These are phyloP conservation scores for Scutellaria baicalensis DNA, from an alignment of 257 asterid species.

Conservation along the genomic window DNA sequence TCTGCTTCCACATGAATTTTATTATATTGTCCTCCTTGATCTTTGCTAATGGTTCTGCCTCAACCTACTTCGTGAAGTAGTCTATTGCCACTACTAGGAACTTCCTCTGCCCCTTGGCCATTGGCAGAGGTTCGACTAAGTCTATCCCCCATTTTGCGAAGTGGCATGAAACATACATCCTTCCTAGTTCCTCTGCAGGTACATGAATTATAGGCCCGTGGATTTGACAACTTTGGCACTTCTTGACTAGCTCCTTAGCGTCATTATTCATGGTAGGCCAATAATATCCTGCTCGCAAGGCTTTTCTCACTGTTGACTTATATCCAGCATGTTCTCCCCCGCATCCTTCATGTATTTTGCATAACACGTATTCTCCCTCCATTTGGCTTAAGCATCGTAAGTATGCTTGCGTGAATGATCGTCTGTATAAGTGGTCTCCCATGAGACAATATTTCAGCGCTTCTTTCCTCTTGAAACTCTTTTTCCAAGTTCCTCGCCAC, in stretches of 20 bases:
- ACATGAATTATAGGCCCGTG: background rate
- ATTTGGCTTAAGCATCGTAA: background rate
- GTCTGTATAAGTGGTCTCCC: background rate
- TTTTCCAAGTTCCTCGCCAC: too few relatives aligned
- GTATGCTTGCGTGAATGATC: background rate
- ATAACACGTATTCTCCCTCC: background rate
- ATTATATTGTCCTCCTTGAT: too few relatives aligned
- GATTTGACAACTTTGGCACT: background rate
- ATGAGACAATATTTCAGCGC: too few relatives aligned
- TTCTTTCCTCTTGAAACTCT: too few relatives aligned
- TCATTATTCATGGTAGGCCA: background rate
- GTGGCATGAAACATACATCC: background rate
- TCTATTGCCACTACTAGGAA: background rate
- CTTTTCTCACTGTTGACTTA: background rate
- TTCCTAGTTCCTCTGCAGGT: background rate
- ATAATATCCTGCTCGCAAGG: background rate
- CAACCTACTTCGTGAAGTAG: too few relatives aligned
- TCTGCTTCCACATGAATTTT: too few relatives aligned
- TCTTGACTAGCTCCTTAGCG: background rate
- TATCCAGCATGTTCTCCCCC: background rate
- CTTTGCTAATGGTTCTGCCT: too few relatives aligned
- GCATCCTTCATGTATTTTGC: background rate
- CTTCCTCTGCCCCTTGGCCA: background rate
- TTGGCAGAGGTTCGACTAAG: background rate
- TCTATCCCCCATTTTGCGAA: background rate